Conservation (phyloP, 805 yeast genomes). For the Cyberlindnera maritima region DNA sequence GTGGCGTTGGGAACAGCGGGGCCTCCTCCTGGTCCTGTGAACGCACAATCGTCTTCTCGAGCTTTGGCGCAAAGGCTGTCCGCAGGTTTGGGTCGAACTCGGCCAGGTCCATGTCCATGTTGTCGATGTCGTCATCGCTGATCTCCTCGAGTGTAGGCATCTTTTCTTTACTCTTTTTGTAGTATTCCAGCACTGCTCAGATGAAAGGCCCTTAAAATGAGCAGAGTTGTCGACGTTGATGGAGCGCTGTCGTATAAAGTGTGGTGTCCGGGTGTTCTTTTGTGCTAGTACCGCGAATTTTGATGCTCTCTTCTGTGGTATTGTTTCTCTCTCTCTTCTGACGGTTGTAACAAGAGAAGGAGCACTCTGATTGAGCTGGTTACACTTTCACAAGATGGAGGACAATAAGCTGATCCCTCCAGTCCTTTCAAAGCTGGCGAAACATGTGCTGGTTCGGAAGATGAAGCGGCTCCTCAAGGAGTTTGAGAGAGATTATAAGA, state of each 20-base stretch:
- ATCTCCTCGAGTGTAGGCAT: conserved; percentile 77
- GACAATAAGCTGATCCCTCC: not conserved
- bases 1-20: conserved; percentile 4
- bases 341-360: not conserved
- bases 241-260: too few species aligned
- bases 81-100: conserved; percentile 74
- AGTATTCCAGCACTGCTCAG: too few species aligned
- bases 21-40: conserved; percentile 47
- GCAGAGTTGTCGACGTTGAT: too few species aligned
- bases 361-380: not conserved
- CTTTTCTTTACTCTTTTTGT: too few species aligned
- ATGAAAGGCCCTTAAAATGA: too few species aligned
- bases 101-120: conserved; percentile 90
- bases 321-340: not conserved
- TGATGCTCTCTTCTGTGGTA: not conserved
- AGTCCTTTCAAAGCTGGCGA: not conserved
- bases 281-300: too few species aligned
- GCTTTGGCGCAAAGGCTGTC: conserved; percentile 71
- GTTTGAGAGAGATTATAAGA: conserved; percentile 48
- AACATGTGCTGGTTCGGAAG: conserved; percentile 17
- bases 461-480: conserved; percentile 28
- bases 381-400: not conserved
- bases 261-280: too few species aligned
- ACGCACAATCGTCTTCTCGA: conserved; percentile 57
- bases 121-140: conserved; percentile 79